Evolutionary conservation across 345 rosid genomes (phyloP).

Genomic region (Gossypium longicalyx): DNA sequence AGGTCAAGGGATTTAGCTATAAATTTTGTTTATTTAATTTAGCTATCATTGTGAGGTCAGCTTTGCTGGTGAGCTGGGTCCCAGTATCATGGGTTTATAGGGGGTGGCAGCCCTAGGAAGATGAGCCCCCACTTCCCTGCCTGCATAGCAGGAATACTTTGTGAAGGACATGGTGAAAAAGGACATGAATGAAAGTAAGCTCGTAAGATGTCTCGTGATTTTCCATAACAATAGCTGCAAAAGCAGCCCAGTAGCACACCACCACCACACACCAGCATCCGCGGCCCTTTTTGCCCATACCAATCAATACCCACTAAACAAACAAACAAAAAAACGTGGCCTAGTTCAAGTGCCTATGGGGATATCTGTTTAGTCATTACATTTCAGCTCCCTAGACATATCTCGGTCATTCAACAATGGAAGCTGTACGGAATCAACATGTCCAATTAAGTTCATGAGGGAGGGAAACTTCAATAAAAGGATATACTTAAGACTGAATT

Average conservation of each 20-base stretch:
- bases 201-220: not conserved
- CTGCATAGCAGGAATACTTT: not conserved
- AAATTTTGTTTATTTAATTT: too few species aligned
- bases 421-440: not conserved
- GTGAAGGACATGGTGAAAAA: not conserved
- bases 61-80: not conserved
- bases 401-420: not conserved
- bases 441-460: not conserved
- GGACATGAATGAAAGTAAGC: not conserved
- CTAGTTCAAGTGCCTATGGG: not conserved
- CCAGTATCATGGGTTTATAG: not conserved
- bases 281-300: not conserved
- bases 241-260: not conserved
- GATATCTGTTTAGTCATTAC: not conserved
- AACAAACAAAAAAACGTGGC: not conserved
- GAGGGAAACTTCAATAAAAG: not conserved
- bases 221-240: not conserved
- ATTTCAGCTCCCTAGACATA: not conserved
- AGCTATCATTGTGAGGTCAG: not conserved
- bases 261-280: not conserved
- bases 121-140: slow-evolving; percentile 12
- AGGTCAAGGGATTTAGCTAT: not conserved
- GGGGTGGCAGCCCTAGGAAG: slow-evolving; percentile 11
- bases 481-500: not conserved
- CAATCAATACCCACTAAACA: not conserved